phyloP scores from a whole-genome alignment of 768 basidiomycete species.

The Gloeophyllum trabeum region DNA sequence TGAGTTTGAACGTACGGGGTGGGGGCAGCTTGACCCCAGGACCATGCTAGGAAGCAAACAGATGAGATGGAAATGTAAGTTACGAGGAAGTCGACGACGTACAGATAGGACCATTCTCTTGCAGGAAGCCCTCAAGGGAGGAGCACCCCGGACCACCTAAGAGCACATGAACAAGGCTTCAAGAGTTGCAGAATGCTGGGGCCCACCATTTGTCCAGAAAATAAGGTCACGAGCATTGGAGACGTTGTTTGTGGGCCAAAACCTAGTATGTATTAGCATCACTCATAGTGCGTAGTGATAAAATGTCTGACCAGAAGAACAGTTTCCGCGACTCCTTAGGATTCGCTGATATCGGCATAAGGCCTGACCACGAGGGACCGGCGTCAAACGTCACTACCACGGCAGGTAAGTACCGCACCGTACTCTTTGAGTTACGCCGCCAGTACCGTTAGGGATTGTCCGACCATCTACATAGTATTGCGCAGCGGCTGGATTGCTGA shows the following conservation, averaged over 20 bases:
- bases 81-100: slow-evolving; percentile 16
- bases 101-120: slow-evolving; percentile 57
- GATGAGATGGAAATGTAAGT: too few species aligned
- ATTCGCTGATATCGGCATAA: slow-evolving; percentile 18
- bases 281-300: too few species aligned
- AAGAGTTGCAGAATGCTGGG: too few species aligned
- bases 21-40: slow-evolving; percentile 37
- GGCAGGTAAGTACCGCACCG: too few species aligned
- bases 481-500: slow-evolving; percentile 12
- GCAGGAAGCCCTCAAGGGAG: slow-evolving; percentile 57
- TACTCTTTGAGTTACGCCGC: too few species aligned
- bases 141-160: slow-evolving; percentile 64
- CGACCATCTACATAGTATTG: slow-evolving; percentile 24
- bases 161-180: too few species aligned
- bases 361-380: slow-evolving; percentile 20
- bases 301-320: slow-evolving; percentile 16
- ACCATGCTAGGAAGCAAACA: too few species aligned
- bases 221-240: slow-evolving; percentile 17
- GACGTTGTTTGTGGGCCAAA: slow-evolving; percentile 21
- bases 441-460: slow-evolving; percentile 19
- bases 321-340: slow-evolving; percentile 35
- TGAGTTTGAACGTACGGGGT: neutral
- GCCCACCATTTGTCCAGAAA: slow-evolving; percentile 24
- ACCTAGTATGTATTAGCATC: too few species aligned
- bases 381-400: slow-evolving; percentile 24